Percentiles rank a stretch among this genome's conserved stretches.
phyloP scores from a whole-genome alignment of 345 rosid species.

The Hypericum perforatum region DNA sequence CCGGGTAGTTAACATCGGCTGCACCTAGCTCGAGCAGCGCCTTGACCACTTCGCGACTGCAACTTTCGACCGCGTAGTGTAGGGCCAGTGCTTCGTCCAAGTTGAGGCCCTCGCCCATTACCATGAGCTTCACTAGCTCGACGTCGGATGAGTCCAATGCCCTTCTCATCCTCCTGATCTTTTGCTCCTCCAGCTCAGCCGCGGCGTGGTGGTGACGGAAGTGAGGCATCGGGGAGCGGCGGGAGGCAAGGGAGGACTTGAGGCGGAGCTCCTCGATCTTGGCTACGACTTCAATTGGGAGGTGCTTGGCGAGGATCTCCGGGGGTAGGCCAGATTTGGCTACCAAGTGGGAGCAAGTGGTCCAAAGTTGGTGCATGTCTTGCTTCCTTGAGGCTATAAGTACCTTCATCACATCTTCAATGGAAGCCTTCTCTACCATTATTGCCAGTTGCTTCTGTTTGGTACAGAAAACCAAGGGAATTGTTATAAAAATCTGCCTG shows the following conservation, averaged over 20 bases:
- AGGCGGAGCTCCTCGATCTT: slow-evolving; percentile 93
- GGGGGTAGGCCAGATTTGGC: slow-evolving; percentile 94
- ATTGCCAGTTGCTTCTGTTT: slow-evolving; percentile 81
- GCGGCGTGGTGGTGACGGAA: slow-evolving; percentile 49
- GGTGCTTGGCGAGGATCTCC: slow-evolving; percentile 83
- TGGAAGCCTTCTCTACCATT: slow-evolving; percentile 96
- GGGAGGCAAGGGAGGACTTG: slow-evolving; percentile 62
- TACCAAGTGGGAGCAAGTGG: slow-evolving; percentile 91
- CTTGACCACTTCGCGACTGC: slow-evolving; percentile 96
- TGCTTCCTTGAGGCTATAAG: slow-evolving; percentile 90
- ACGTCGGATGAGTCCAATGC: slow-evolving; percentile 96
- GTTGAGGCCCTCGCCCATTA: slow-evolving; percentile 99
- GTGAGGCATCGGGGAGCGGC: slow-evolving; percentile 51
- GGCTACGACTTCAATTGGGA: slow-evolving; percentile 79
- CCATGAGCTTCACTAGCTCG: slow-evolving; percentile 94
- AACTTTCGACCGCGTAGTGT: slow-evolving; percentile 92
- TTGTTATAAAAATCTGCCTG: neutral
- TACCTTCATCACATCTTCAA: slow-evolving; percentile 98
- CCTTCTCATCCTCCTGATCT: slow-evolving; percentile 83
- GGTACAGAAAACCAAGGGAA: slow-evolving; percentile 5
- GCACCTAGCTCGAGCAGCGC: slow-evolving; percentile 97
- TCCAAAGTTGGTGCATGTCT: slow-evolving; percentile 96
- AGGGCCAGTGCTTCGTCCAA: slow-evolving; percentile 86
- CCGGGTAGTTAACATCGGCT: slow-evolving; percentile 89
- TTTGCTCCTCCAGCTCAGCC: slow-evolving; percentile 84